Base-by-base conservation (phyloP, 2,329 filamentous ascomycete species). In the Paecilomyces niveus region DNA sequence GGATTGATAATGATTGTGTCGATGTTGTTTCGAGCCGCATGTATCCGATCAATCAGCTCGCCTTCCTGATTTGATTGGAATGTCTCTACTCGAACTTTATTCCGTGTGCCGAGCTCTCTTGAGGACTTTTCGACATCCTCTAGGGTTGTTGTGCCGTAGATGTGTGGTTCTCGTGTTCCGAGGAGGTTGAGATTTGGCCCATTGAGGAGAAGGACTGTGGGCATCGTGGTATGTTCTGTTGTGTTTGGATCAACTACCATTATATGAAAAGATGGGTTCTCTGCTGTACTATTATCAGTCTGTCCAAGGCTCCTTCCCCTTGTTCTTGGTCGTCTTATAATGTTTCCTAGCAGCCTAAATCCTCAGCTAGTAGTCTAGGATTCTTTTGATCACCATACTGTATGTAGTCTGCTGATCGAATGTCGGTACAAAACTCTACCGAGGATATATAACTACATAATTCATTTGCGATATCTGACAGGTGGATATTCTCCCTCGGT, bases 161-260 rank as follows among this genome's bases (percentile, higher is more conserved):
- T 81, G 29, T 85, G 76, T 15, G 89, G 89, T 71, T 93, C 89
- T 22, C 89, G 82, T 11, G 84, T 87, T 35, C 89, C 89, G 31
- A 92, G 82, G 54, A 92, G 85, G 75, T 92, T 92, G 66, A 92
- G 86, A 72, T 92, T 92, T 32, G 89, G 88, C n/a, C 89, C 89
- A 73, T 91, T 91, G 77, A 92, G 85, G 63, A 91, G 80, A 65
- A 91, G 85, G 68, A 91, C 85, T 54, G 71, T 70, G 2, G 58
- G 56, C 58, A 60, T 60, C 18, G 49, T 32, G n/a, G 26, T 39
- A 45, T n/a, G n/a, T 45, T 18, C n/a, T 45, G n/a, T 8, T 45
- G n/a, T 6, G 3, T 18, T 18, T 21, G n/a, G 39, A n/a, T 8
- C 26, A 18, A n/a, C 18, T 9, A 4, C 9, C 15, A 8, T 18